Base-by-base conservation (phyloP, 169 alveolate genomes). In the Plasmodium sp. region DNA sequence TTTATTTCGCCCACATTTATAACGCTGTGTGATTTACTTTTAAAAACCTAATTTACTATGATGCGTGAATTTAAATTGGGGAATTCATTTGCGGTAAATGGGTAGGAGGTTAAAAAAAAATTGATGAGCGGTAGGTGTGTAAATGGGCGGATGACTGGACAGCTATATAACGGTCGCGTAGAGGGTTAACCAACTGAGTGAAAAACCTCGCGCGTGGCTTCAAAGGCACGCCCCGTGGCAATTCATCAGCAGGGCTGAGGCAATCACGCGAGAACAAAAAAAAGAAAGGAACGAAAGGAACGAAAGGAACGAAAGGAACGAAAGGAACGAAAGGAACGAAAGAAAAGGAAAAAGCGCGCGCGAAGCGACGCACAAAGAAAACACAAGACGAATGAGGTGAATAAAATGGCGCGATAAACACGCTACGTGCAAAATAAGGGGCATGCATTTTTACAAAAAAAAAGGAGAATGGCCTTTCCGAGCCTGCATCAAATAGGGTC, bases 361-460 rank as follows among this genome's bases (percentile, higher is more conserved):
- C 62, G 62, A 51, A 51, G 62, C 22, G 62, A 51, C 27, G 22
- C 62, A 51, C 22, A 51, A 51, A 12, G 22, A 51, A 51, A 51
- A 51, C 22, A 51, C 62, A 51, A 51, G 16, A 5, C 22, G 62
- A 51, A 51, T 51, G 22, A 51, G 27, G 16, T 51, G 12, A 67
- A 67, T 27, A 67, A 22, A 62, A 67, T 27, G 14, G 27, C 77
- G 27, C 33, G n/a, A 67, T n/a, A 67, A 67, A 67, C n/a, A 22
- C 77, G 77, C 43, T 67, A 67, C n/a, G 77, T 67, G 7, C 9
- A 67, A 67, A 67, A 67, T 67, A 67, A 67, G 27, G 39, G 39
- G 39, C 39, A 67, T 67, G 77, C 77, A 67, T 9, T 22, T 67
- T 67, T 27, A 67, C 80, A 85, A 85, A 85, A 85, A 48, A 56